These are phyloP conservation scores for Aspergillus texensis DNA, from an alignment of 2,329 filamentous ascomycete species.

Conservation along the genomic window DNA sequence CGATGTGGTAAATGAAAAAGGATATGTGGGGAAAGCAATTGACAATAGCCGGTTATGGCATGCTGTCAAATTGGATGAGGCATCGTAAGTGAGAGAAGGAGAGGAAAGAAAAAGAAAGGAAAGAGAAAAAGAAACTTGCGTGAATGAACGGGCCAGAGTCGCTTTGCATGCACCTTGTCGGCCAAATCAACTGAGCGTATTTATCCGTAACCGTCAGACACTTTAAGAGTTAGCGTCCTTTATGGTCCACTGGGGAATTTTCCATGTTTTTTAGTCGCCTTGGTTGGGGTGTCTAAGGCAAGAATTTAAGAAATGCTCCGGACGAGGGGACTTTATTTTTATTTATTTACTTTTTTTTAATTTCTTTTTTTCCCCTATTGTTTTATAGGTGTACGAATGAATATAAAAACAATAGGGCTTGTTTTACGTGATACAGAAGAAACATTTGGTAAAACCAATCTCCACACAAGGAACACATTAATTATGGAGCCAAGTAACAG, in stretches of 20 bases:
- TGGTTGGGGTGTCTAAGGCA: neutral
- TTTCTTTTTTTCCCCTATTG: too few species aligned
- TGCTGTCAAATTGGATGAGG: conserved; percentile 28
- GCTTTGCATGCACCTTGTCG: conserved; percentile 6
- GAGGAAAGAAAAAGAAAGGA: too few species aligned
- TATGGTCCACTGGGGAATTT: neutral
- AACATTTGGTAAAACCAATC: neutral
- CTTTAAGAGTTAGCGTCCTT: neutral
- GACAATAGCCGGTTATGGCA: conserved; percentile 26
- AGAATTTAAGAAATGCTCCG: neutral
- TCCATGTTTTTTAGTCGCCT: neutral
- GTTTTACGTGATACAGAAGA: neutral
- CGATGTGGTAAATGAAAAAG: conserved; percentile 6
- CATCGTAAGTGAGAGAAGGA: conserved; percentile 19
- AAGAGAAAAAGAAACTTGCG: neutral
- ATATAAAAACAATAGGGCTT: neutral
- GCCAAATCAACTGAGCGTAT: neutral
- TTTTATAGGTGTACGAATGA: too few species aligned
- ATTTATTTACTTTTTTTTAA: neutral
- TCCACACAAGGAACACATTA: neutral
- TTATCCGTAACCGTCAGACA: neutral
- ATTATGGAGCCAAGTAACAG: too few species aligned
- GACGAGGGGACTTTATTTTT: neutral
- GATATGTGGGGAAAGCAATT: conserved; percentile 6
- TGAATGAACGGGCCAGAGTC: neutral